Percentiles rank a stretch among this genome's conserved stretches.
Conservation (phyloP, 495 filamentous ascomycete genomes). For the Umbilicaria muhlenbergii region DNA sequence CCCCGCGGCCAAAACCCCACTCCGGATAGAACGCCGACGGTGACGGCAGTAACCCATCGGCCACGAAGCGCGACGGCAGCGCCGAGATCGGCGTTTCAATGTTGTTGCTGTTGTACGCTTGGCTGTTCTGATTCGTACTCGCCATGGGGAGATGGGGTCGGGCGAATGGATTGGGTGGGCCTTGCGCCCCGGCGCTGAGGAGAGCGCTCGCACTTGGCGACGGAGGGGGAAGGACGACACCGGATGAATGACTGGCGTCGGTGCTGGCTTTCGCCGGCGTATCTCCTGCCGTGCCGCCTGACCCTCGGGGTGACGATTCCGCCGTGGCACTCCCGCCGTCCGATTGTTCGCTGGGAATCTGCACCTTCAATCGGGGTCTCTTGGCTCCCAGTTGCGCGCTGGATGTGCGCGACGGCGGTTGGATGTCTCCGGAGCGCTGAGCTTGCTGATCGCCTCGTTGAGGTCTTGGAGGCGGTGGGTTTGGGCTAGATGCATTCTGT, state of each 20-base stretch:
- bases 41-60: slow-evolving; percentile 67
- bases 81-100: slow-evolving; percentile 98
- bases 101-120: slow-evolving; percentile 36
- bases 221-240: slow-evolving; percentile 79
- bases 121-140: slow-evolving; percentile 31
- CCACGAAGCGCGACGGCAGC: slow-evolving; percentile 78
- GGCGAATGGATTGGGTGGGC: slow-evolving; percentile 91
- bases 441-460: slow-evolving; percentile 15
- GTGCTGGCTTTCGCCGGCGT: slow-evolving; percentile 34
- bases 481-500: slow-evolving; percentile 14
- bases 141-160: slow-evolving; percentile 51
- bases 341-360: slow-evolving; percentile 83
- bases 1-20: slow-evolving; percentile 56
- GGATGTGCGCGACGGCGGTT: slow-evolving; percentile 64
- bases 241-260: slow-evolving; percentile 41
- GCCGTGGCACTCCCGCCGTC: slow-evolving; percentile 65
- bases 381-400: slow-evolving; percentile 45
- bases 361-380: slow-evolving; percentile 75
- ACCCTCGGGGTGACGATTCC: slow-evolving; percentile 58
- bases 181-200: slow-evolving; percentile 78
- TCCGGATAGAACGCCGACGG: slow-evolving; percentile 87
- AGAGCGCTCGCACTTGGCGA: slow-evolving; percentile 78
- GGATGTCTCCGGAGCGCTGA: slow-evolving; percentile 37
- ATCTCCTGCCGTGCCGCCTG: slow-evolving; percentile 38
- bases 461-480: slow-evolving; percentile 34